phyloP scores from a whole-genome alignment of 177 flowering plant species.

The Vitis hybrid region DNA sequence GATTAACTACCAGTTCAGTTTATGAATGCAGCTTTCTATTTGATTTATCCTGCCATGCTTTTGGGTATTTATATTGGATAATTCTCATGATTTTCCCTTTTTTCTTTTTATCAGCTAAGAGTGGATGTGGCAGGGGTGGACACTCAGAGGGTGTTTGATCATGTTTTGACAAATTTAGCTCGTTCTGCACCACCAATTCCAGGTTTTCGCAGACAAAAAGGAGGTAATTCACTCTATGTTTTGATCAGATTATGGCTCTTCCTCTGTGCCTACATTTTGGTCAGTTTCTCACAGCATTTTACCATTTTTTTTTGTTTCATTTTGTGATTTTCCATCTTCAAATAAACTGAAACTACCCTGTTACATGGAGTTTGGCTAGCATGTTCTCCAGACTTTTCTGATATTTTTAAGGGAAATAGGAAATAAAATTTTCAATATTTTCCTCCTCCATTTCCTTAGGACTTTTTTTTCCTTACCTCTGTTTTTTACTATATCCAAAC shows the following conservation, averaged over 20 bases:
- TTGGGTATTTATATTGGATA: not conserved
- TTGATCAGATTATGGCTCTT: too few species aligned
- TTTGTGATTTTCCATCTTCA: not conserved
- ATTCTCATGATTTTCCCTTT: conserved; percentile 2
- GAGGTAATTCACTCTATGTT: conserved; percentile 47
- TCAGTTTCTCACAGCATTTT: not conserved
- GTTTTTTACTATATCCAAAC: too few species aligned
- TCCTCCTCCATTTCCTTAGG: too few species aligned
- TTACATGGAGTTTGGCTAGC: too few species aligned
- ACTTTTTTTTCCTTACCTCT: too few species aligned
- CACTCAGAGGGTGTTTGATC: conserved; percentile 62
- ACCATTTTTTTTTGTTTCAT: conserved; percentile 1
- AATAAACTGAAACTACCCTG: too few species aligned
- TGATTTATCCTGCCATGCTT: not conserved
- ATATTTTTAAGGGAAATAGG: too few species aligned
- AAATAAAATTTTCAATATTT: too few species aligned
- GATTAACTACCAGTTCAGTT: too few species aligned
- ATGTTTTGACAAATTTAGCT: conserved; percentile 64
- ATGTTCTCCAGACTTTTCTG: too few species aligned
- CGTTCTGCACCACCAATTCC: conserved; percentile 86
- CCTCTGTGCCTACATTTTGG: too few species aligned
- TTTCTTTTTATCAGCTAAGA: conserved; percentile 47
- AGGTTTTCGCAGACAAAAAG: conserved; percentile 78
- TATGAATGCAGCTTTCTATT: too few species aligned
- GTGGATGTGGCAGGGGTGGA: conserved; percentile 71